Percentiles rank a stretch among this genome's conserved stretches.
Conservation (phyloP, 2,329 filamentous ascomycete species). For the Pleurostoma richardsiae region DNA sequence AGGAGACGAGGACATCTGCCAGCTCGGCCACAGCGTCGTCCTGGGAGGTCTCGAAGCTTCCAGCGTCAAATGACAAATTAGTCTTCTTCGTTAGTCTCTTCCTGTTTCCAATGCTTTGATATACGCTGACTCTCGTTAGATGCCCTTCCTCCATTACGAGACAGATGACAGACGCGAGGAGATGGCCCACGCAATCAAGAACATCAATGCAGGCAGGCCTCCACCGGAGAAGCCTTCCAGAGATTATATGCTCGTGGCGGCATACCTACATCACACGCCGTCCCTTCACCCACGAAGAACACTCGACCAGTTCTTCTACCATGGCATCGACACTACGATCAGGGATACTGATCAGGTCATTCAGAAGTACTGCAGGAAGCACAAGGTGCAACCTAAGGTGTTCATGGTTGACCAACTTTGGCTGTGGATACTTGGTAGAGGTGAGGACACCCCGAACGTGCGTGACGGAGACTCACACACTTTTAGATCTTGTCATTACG, state of each 20-base stretch:
- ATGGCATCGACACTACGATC: constrained; percentile 54
- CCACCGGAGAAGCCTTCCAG: constrained; percentile 17
- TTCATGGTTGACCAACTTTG: constrained; percentile 68
- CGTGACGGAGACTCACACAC: constrained; percentile 1
- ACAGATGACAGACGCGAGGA: constrained; percentile 46
- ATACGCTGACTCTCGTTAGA: constrained; percentile 28
- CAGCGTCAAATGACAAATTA: constrained; percentile 16
- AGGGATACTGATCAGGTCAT: constrained; percentile 62
- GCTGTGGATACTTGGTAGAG: constrained; percentile 54
- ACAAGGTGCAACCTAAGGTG: constrained; percentile 45
- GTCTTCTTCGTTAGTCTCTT: constrained; percentile 24
- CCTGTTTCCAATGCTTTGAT: too few species aligned
- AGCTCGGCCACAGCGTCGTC: constrained; percentile 3
- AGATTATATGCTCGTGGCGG: constrained; percentile 41
- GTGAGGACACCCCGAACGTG: constrained; percentile 7
- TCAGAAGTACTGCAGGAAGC: constrained; percentile 45
- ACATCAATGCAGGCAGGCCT: constrained; percentile 22
- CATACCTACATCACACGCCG: constrained; percentile 35
- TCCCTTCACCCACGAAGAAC: constrained; percentile 56
- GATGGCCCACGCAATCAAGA: constrained; percentile 49
- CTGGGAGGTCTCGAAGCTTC: constrained; percentile 19
- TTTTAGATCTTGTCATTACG: constrained; percentile 51
- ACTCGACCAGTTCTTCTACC: constrained; percentile 62
- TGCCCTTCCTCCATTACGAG: constrained; percentile 64
- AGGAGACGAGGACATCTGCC: constrained; percentile 17